Conservation (phyloP, 495 filamentous ascomycete species). For the Neurospora sp. region DNA sequence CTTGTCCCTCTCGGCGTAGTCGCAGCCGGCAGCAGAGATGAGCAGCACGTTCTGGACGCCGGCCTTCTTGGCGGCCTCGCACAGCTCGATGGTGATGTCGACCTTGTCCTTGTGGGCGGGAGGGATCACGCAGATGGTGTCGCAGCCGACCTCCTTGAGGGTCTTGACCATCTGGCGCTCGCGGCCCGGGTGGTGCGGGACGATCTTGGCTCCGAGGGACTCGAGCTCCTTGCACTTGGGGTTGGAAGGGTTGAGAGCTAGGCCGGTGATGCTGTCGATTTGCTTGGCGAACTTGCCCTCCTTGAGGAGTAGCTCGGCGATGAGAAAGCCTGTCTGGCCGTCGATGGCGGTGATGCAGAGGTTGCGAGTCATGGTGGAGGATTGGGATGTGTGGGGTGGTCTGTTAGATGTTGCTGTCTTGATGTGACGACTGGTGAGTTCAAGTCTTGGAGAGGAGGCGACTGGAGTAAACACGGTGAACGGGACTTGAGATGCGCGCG, state of each 20-base stretch:
- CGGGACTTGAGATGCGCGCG: neutral
- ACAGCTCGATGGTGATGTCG: slow-evolving; percentile 39
- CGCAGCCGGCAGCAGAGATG: slow-evolving; percentile 43
- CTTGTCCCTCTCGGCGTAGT: slow-evolving; percentile 40
- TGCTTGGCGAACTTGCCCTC: slow-evolving; percentile 31
- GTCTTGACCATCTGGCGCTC: slow-evolving; percentile 26
- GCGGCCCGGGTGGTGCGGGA: slow-evolving; percentile 34
- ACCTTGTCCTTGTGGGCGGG: slow-evolving; percentile 39
- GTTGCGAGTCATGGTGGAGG: slow-evolving; percentile 34
- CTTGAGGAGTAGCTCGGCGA: slow-evolving; percentile 44
- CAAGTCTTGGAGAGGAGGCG: neutral
- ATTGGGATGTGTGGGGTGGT: neutral
- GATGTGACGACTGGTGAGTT: neutral
- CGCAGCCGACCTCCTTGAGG: slow-evolving; percentile 34
- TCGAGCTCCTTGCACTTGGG: slow-evolving; percentile 44
- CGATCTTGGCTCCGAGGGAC: slow-evolving; percentile 41
- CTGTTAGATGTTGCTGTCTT: neutral
- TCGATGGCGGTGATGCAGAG: slow-evolving; percentile 44
- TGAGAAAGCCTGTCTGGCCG: slow-evolving; percentile 45
- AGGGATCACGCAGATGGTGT: slow-evolving; percentile 46
- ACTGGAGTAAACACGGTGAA: neutral
- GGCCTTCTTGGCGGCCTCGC: slow-evolving; percentile 39
- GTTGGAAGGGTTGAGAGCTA: slow-evolving; percentile 36
- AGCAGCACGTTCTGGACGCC: slow-evolving; percentile 41
- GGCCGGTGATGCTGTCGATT: slow-evolving; percentile 30